Conservation (phyloP, 495 filamentous ascomycete genomes). For the Cercophora scortea region DNA sequence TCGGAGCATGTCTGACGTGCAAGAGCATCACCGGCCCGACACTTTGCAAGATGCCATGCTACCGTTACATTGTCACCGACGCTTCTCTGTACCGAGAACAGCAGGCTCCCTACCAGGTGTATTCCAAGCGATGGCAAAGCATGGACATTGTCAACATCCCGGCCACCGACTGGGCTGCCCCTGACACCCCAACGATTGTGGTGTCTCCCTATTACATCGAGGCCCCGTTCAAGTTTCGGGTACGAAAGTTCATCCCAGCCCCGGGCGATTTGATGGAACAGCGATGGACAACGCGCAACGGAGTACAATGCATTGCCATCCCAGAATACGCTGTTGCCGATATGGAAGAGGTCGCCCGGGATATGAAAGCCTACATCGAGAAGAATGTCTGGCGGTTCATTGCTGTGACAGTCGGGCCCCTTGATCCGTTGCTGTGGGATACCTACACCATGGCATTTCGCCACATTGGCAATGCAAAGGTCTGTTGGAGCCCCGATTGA, state of each 20-base stretch:
- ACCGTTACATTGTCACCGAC: constrained; percentile 20
- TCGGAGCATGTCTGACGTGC: constrained; percentile 18
- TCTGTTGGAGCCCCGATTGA: not conserved
- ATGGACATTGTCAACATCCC: constrained; percentile 21
- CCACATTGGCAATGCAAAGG: constrained; percentile 11
- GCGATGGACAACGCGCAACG: constrained; percentile 11
- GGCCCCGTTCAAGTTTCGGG: constrained; percentile 11
- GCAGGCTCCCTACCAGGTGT: constrained; percentile 12
- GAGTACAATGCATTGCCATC: constrained; percentile 4
- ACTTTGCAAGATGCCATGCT: constrained; percentile 20
- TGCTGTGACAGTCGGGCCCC: constrained; percentile 1
- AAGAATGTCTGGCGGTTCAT: constrained; percentile 11
- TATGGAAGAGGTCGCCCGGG: constrained; percentile 11
- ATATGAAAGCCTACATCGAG: constrained; percentile 17
- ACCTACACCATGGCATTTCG: constrained; percentile 17
- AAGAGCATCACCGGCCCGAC: constrained; percentile 16
- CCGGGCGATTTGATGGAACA: constrained; percentile 17
- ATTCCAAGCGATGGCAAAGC: constrained; percentile 15
- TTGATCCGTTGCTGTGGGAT: constrained; percentile 16
- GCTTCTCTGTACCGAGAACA: constrained; percentile 20
- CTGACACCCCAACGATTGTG: constrained; percentile 5
- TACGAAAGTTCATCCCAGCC: constrained; percentile 14
- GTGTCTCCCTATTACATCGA: constrained; percentile 11
- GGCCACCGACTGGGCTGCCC: constrained; percentile 12
- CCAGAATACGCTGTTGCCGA: constrained; percentile 16